Evolutionary conservation across 1,139 yeast genomes (phyloP).

Genomic region (Candida sanyaensis): DNA sequence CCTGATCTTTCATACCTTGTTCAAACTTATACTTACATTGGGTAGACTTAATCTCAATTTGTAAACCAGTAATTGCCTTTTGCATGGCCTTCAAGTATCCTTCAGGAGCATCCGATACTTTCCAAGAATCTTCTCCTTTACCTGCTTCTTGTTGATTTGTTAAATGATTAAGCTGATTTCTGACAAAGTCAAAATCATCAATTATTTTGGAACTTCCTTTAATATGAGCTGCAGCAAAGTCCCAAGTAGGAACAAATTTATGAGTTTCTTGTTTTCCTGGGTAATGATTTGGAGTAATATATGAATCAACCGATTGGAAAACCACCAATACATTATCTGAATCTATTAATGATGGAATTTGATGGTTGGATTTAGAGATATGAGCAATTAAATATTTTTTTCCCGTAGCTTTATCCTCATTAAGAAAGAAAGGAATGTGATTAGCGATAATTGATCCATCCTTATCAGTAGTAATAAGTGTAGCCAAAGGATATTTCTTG

Average conservation of each 20-base stretch:
- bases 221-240: slow-evolving; percentile 62
- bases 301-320: slow-evolving; percentile 56
- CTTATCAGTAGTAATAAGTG: slow-evolving; percentile 45
- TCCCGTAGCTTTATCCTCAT: slow-evolving; percentile 37
- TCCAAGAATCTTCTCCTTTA: slow-evolving; percentile 48
- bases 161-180: slow-evolving; percentile 46
- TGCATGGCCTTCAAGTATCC: slow-evolving; percentile 44
- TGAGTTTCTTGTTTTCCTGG: slow-evolving; percentile 58
- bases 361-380: slow-evolving; percentile 57
- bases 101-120: slow-evolving; percentile 60
- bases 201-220: slow-evolving; percentile 54
- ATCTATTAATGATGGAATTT: slow-evolving; percentile 44
- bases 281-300: slow-evolving; percentile 64
- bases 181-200: slow-evolving; percentile 49
- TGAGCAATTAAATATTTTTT: slow-evolving; percentile 54
- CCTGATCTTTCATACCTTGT: slow-evolving; percentile 48
- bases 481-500: slow-evolving; percentile 50
- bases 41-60: slow-evolving; percentile 50
- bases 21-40: slow-evolving; percentile 65
- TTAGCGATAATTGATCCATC: slow-evolving; percentile 49
- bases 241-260: slow-evolving; percentile 75
- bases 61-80: slow-evolving; percentile 61
- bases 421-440: slow-evolving; percentile 58
- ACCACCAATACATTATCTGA: slow-evolving; percentile 50
- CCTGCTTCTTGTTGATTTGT: slow-evolving; percentile 49